These are phyloP conservation scores for Suillus paluster DNA, from an alignment of 768 basidiomycete species.

Conservation along the genomic window DNA sequence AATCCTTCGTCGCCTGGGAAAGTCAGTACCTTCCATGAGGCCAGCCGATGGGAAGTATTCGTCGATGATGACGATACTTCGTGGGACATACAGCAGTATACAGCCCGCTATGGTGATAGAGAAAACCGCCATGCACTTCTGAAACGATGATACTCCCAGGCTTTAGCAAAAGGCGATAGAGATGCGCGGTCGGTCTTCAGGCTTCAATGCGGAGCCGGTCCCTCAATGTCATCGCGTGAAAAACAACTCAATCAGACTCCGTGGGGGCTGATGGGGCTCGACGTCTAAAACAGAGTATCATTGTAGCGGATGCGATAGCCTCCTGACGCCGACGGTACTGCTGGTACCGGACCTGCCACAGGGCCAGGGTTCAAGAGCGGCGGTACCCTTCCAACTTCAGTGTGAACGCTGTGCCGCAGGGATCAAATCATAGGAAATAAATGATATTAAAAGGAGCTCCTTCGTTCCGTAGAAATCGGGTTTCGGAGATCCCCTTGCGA, in stretches of 20 bases:
- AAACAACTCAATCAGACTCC: neutral
- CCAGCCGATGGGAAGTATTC: slow-evolving; percentile 2
- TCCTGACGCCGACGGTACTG: neutral
- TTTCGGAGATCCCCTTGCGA: slow-evolving; percentile 9
- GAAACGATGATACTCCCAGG: neutral
- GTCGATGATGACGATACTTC: neutral
- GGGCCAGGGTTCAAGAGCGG: neutral
- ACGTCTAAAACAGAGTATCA: neutral
- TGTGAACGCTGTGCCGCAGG: neutral
- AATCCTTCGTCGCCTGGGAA: slow-evolving; percentile 5
- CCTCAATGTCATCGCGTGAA: slow-evolving; percentile 3
- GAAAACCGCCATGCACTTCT: neutral
- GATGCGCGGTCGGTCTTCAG: neutral
- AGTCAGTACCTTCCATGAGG: neutral
- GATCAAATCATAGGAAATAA: slow-evolving; percentile 1
- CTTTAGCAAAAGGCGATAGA: neutral
- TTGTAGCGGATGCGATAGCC: neutral
- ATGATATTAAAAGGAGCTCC: slow-evolving; percentile 8
- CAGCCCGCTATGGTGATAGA: neutral
- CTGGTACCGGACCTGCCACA: neutral
- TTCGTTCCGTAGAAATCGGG: slow-evolving; percentile 10
- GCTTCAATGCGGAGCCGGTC: neutral
- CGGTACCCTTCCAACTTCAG: neutral
- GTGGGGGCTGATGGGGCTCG: neutral
- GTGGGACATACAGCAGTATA: neutral